Evolutionary conservation across 2,329 filamentous ascomycete genomes (phyloP), one percentile per base, ranked within the genome.

Genomic region (Alternaria sp.): DNA sequence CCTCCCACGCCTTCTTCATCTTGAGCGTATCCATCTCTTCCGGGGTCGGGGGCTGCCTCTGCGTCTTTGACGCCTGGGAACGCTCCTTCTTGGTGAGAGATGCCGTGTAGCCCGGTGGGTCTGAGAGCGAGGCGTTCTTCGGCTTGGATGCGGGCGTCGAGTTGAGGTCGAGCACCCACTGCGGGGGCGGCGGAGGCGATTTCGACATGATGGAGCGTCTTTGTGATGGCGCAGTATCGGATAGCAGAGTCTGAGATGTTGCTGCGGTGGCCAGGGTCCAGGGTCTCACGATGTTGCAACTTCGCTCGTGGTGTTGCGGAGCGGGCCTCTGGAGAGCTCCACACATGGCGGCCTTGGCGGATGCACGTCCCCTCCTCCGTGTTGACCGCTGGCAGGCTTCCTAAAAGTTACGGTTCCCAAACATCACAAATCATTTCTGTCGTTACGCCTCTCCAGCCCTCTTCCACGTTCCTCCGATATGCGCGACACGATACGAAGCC

Each of bases 1-100:
- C 88, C 81, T 99, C 96, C 96, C 96, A 99, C 0, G 96, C 96
- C 81, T 99, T 99, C 83, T 99, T 99, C 73, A 99, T 85, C 85
- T 98, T 98, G 67, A 99, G 85, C 21, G 91, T 93, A 80, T 98
- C 95, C 86, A 94, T 97, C 82, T 98, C 94, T 74, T 91, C 91
- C 69, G 90, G 81, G 1, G 91, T 90, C 30, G 91, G 91, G 63
- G 90, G 84, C 73, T 91, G 89, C 71, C 91, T 89, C 79, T 85
- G 68, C 65, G 80, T 76, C 64, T 79, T 79, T 46, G 75, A 74
- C 13, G 77, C 73, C 52, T 73, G 67, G 7, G 74, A 77, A 57
- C 67, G 77, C 69, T 79, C 80, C 68, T 76, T 82, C 72, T 71
- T 80, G 74, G 80, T 83, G 59, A 68, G 65, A 25, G 76, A 67